Evolutionary conservation across 2,329 filamentous ascomycete species (phyloP), one percentile per base, ranked within the genome.

Genomic region (Colletotrichum tabaci): DNA sequence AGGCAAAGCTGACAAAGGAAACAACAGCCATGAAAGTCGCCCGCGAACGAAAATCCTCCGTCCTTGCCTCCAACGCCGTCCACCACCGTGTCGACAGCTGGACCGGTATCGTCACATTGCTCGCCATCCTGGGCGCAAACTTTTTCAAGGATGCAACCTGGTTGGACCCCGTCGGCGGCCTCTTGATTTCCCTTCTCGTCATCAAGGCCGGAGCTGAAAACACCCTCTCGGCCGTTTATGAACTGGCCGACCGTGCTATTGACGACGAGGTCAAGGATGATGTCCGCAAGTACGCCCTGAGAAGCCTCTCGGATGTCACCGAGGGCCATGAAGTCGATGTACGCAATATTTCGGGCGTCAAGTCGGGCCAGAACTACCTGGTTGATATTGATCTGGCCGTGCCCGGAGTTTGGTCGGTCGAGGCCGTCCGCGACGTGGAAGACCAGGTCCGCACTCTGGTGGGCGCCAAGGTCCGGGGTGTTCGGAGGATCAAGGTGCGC

Each of bases 41-140:
- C 56, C 91, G 91, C 77, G 94, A 98, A 83, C 94, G 96, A 81
- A 97, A 98, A 80, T 98, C 96, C 15, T 97, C 95, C 8, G 95
- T 99, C 71, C 90, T 99, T 30, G 95, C 96, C 49, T 98, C 95
- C 70, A 99, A 99, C 79, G 96, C 96, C 71, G 89, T 98, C 75
- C 96, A 99, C 83, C 96, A 98, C 85, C 94, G 96, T 72, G 92
- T 99, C 79, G 96, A 99, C 83, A 98, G 95, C 70, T 88, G 98
- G 67, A 99, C 96, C 1, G 96, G 96, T 75, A 93, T 98, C 77
- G 96, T 98, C 67, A 97, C 96, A 2, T 88, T 98, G 40, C 87
- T 93, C 68, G 96, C 94, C 30, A 98, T 99, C 77, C 90, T 94
- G 21, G 95, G 95, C 55, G 95, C 95, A 58, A 97, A 98, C 81